Percentiles rank a stretch among this genome's conserved stretches.
Conservation (phyloP, 2,329 filamentous ascomycete genomes). For the Colletotrichum coccodes region DNA sequence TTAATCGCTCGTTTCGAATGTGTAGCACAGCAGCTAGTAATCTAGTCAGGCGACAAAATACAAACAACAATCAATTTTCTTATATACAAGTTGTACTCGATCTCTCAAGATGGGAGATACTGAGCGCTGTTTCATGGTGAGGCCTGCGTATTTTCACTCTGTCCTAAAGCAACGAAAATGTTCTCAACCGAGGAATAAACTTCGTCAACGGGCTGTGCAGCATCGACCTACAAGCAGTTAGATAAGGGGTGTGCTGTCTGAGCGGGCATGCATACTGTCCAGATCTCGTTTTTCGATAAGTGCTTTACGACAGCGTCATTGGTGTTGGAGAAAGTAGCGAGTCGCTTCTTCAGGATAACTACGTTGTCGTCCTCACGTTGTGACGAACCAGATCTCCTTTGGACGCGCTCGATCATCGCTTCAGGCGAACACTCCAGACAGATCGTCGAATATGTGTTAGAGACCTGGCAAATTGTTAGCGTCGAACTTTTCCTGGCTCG, state of each 20-base stretch:
- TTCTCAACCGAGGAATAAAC: not conserved
- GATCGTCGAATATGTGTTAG: slow-evolving; percentile 2
- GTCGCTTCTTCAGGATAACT: not conserved
- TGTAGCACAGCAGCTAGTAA: too few relatives aligned
- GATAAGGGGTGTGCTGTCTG: too few relatives aligned
- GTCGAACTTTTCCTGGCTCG: not conserved
- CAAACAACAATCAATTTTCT: too few relatives aligned
- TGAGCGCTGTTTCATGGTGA: too few relatives aligned
- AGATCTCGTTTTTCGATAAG: not conserved
- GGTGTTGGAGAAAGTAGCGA: not conserved
- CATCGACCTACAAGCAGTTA: not conserved
- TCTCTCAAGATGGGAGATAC: too few relatives aligned
- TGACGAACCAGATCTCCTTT: not conserved
- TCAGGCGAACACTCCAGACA: not conserved
- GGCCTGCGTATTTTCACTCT: too few relatives aligned
- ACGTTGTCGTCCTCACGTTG: not conserved
- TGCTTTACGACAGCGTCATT: not conserved
- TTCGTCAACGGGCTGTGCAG: not conserved
- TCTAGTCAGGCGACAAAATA: too few relatives aligned
- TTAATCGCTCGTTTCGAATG: too few relatives aligned
- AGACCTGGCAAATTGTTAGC: not conserved
- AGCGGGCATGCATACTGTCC: not conserved
- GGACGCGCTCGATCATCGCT: not conserved
- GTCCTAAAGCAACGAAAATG: too few relatives aligned
- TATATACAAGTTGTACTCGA: too few relatives aligned